Evolutionary conservation across 805 yeast species (phyloP).

Genomic region (Starmerella bombicola): DNA sequence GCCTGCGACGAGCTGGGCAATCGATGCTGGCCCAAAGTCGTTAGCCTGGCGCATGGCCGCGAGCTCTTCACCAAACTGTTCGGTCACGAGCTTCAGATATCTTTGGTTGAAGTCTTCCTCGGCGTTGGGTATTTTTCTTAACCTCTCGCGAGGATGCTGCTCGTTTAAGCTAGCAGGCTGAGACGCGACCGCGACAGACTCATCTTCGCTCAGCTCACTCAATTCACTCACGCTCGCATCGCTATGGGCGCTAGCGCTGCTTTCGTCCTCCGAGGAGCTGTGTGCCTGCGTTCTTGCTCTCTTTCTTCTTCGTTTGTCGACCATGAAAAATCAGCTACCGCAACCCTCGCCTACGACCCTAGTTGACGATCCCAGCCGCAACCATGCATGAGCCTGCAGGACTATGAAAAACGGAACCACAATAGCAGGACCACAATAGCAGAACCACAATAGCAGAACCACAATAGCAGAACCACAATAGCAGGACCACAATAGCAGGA

Average conservation of each 20-base stretch:
- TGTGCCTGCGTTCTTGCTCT: constrained; percentile 22
- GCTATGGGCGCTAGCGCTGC: not conserved
- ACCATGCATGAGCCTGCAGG: no score
- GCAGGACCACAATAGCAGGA: no score
- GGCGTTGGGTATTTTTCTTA: constrained; percentile 19
- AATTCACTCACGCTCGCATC: constrained; percentile 10
- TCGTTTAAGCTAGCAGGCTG: not conserved
- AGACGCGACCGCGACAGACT: not conserved
- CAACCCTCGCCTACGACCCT: not conserved
- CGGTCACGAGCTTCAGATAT: constrained; percentile 36
- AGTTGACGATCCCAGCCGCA: no score
- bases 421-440: no score
- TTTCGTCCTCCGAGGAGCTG: constrained; percentile 18
- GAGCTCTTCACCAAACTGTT: constrained; percentile 37
- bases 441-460: no score
- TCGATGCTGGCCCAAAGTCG: constrained; percentile 30
- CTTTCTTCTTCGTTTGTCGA: constrained; percentile 24
- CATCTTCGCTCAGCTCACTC: constrained; percentile 19
- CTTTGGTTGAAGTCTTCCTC: constrained; percentile 26
- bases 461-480: no score
- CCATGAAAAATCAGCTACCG: constrained; percentile 1
- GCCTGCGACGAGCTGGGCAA: constrained; percentile 28
- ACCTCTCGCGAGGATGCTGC: constrained; percentile 15
- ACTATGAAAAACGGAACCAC: no score
- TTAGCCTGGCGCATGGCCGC: constrained; percentile 34